A percentile compares a stretch with the other conserved stretches of the same genome.
Evolutionary conservation across 2,329 filamentous ascomycete genomes (phyloP).

Genomic region (Drechslerella coelobrocha): DNA sequence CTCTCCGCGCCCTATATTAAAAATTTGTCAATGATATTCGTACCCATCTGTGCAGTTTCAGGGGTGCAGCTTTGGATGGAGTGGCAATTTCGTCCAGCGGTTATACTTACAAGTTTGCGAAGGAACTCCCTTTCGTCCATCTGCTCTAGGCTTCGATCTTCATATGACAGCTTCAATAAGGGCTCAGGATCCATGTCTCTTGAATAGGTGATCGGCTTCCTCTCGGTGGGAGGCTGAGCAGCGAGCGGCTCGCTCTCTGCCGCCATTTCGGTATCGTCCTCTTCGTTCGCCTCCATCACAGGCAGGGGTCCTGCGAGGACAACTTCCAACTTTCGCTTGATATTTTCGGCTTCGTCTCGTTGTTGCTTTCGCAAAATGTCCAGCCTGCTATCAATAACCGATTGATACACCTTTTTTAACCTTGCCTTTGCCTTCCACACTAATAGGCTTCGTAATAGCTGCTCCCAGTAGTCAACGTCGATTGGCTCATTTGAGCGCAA

Average conservation of each 20-base stretch:
- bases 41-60: slow-evolving; percentile 33
- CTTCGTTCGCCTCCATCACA: slow-evolving; percentile 49
- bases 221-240: slow-evolving; percentile 33
- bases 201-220: slow-evolving; percentile 58
- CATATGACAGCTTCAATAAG: slow-evolving; percentile 68
- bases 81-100: slow-evolving; percentile 12
- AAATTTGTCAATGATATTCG: slow-evolving; percentile 23
- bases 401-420: slow-evolving; percentile 77
- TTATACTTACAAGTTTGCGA: slow-evolving; percentile 61
- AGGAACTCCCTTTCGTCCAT: slow-evolving; percentile 68
- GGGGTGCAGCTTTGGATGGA: background rate
- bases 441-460: slow-evolving; percentile 80
- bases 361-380: slow-evolving; percentile 72
- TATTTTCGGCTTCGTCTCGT: slow-evolving; percentile 69
- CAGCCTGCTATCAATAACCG: slow-evolving; percentile 74
- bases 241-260: slow-evolving; percentile 1
- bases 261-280: slow-evolving; percentile 9
- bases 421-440: slow-evolving; percentile 93
- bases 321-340: slow-evolving; percentile 64
- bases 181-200: slow-evolving; percentile 69
- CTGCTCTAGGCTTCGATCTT: slow-evolving; percentile 69
- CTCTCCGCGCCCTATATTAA: slow-evolving; percentile 63
- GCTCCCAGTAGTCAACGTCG: slow-evolving; percentile 97
- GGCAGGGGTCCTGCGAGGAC: slow-evolving; percentile 59
- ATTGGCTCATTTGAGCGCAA: slow-evolving; percentile 87